A percentile compares a stretch with the other conserved stretches of the same genome.
These are phyloP conservation scores for Berberis vulgaris DNA, from an alignment of 164 flowering plant species.

Conservation along the genomic window DNA sequence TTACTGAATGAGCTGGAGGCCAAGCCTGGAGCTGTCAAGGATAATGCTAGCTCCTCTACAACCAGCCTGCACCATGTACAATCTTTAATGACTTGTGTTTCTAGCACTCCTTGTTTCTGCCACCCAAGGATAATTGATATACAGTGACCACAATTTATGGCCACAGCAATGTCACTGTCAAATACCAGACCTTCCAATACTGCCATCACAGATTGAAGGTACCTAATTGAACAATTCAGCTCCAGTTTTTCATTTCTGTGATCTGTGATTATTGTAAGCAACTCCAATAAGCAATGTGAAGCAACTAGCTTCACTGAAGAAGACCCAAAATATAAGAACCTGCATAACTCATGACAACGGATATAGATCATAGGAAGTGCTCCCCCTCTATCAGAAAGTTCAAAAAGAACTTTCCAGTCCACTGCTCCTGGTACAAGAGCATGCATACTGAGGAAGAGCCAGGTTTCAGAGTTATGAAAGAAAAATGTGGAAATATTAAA, in stretches of 20 bases:
- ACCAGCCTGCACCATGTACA: slow-evolving; percentile 67
- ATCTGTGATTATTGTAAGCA: slow-evolving; percentile 41
- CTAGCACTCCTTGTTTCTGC: slow-evolving; percentile 32
- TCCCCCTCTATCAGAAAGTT: slow-evolving; percentile 17
- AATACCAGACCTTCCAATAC: slow-evolving; percentile 65
- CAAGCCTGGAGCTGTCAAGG: slow-evolving; percentile 57
- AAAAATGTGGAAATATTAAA: neutral
- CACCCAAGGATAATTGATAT: slow-evolving; percentile 52
- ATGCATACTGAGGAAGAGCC: slow-evolving; percentile 32
- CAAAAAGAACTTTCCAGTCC: slow-evolving; percentile 47
- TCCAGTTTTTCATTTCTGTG: slow-evolving; percentile 24
- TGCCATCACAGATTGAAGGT: slow-evolving; percentile 47
- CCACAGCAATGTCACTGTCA: slow-evolving; percentile 48
- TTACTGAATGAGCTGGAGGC: slow-evolving; percentile 44
- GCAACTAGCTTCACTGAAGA: slow-evolving; percentile 62
- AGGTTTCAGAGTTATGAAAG: slow-evolving; percentile 8
- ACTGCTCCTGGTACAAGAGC: slow-evolving; percentile 43
- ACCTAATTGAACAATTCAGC: slow-evolving; percentile 29
- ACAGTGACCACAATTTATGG: slow-evolving; percentile 61
- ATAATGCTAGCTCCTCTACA: slow-evolving; percentile 69
- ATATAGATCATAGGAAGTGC: slow-evolving; percentile 34
- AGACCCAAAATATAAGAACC: slow-evolving; percentile 72
- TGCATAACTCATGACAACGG: slow-evolving; percentile 62
- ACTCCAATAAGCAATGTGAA: slow-evolving; percentile 67
- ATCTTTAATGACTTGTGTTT: slow-evolving; percentile 14